Evolutionary conservation across 106 monocot species (phyloP), one percentile per base, ranked within the genome.

Genomic region (Gastrodia elata): DNA sequence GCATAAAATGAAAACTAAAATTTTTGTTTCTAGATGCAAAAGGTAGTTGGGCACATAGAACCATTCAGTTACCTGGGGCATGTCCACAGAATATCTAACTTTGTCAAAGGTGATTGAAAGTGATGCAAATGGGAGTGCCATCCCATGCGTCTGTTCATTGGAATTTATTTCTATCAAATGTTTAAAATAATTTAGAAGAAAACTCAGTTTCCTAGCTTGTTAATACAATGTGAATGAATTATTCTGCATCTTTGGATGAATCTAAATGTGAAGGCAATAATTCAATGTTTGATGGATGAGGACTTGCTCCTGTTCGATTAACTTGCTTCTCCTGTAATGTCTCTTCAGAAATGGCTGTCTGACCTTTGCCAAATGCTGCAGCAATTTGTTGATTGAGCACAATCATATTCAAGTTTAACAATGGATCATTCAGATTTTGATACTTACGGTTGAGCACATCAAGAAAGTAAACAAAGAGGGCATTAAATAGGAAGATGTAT

Each of bases 41-140:
- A 28, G 37, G 16, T 67, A 67, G 24, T 15, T 67, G n/a, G 37
- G 36, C 8, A 67, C 37, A 36, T 37, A 37, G 3, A 16, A 28
- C 18, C n/a, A 36, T 28, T 37, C 67, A 35, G 40, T 14, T 69
- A 69, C 78, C 64, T 65, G 44, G 11, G 78, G 78, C 78, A 78
- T 78, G 65, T 78, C 78, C 44, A 78, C 78, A 18, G 78, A 78
- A 48, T 78, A 78, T 72, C 59, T 78, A 27, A 78, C 58, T 32
- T 72, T 38, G 64, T 78, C 65, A 33, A 78, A 78, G 13, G 78
- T 73, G 71, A 78, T 78, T 34, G 78, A 73, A 48, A 78, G 72
- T 46, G 78, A 72, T 48, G 64, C n/a, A 49, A 78, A 78, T 73
- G 78, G 78, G 14, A 78, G 78, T 27, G 73, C 78, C 78, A 78